Conservation (phyloP, 805 yeast species). For the Metschnikowia baotianmanensis region DNA sequence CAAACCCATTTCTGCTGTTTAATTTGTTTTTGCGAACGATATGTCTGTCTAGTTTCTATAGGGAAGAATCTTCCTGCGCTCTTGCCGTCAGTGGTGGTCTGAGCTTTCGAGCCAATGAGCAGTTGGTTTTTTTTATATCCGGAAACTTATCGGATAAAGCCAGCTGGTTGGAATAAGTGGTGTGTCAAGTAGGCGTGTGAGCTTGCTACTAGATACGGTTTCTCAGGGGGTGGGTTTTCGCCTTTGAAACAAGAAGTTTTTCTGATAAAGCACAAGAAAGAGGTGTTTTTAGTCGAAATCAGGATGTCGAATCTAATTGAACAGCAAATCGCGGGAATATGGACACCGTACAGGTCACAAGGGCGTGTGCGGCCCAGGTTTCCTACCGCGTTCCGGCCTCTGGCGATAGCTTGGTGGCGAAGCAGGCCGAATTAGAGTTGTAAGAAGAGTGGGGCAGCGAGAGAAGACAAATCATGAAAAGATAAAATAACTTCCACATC, state of each 20-base stretch:
- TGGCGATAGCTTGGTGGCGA: neutral
- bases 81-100: constrained; percentile 5
- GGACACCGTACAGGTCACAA: constrained; percentile 17
- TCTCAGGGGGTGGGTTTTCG: constrained; percentile 4
- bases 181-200: constrained; percentile 3
- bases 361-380: constrained; percentile 16
- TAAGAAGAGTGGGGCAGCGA: neutral
- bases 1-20: constrained; percentile 68
- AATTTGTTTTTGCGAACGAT: neutral
- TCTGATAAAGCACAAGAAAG: constrained; percentile 8
- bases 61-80: neutral
- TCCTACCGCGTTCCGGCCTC: constrained; percentile 11
- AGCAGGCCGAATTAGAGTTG: neutral
- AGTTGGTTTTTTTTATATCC: constrained; percentile 2
- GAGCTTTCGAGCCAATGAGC: constrained; percentile 5
- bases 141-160: constrained; percentile 1
- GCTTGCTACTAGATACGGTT: constrained; percentile 4
- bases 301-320: constrained; percentile 22
- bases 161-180: neutral
- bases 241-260: constrained; percentile 9
- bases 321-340: constrained; percentile 24
- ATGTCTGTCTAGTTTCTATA: constrained; percentile 7
- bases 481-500: no score
- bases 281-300: constrained; percentile 15
- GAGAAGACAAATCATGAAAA: no score